These are phyloP conservation scores for Sporothrix variecibatus DNA, from an alignment of 2,329 filamentous ascomycete species.

Conservation along the genomic window DNA sequence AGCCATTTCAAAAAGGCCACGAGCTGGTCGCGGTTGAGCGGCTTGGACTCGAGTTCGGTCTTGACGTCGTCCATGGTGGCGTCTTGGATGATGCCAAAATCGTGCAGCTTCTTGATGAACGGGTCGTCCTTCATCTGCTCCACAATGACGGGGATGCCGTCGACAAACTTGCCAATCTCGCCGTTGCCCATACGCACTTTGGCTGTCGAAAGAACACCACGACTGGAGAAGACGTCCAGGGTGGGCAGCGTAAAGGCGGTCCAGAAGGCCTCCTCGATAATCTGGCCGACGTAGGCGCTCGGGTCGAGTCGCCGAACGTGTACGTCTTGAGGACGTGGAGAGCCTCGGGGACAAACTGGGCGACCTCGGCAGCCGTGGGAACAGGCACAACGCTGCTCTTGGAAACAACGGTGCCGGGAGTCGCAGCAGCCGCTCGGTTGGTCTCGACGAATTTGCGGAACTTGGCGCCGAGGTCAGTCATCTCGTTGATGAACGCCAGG, in stretches of 20 bases:
- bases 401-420: not conserved
- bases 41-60: constrained; percentile 77
- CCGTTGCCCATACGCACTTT: constrained; percentile 75
- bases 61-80: constrained; percentile 87
- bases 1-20: constrained; percentile 83
- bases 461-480: constrained; percentile 70
- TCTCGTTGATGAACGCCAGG: constrained; percentile 84
- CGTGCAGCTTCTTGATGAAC: constrained; percentile 78
- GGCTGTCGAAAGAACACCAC: constrained; percentile 81
- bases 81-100: constrained; percentile 82
- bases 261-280: constrained; percentile 96
- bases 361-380: constrained; percentile 60
- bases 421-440: constrained; percentile 28
- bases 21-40: constrained; percentile 76
- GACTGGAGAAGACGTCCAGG: constrained; percentile 85
- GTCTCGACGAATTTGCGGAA: constrained; percentile 46
- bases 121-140: constrained; percentile 70
- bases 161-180: constrained; percentile 71
- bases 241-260: constrained; percentile 78
- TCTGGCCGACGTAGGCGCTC: constrained; percentile 76
- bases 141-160: constrained; percentile 84
- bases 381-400: constrained; percentile 11
- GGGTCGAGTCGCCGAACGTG: constrained; percentile 90
- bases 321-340: constrained; percentile 85
- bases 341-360: constrained; percentile 72